Evolutionary conservation across 75 land plant species (phyloP), one percentile per base, ranked within the genome.

Genomic region (Pinus taeda): DNA sequence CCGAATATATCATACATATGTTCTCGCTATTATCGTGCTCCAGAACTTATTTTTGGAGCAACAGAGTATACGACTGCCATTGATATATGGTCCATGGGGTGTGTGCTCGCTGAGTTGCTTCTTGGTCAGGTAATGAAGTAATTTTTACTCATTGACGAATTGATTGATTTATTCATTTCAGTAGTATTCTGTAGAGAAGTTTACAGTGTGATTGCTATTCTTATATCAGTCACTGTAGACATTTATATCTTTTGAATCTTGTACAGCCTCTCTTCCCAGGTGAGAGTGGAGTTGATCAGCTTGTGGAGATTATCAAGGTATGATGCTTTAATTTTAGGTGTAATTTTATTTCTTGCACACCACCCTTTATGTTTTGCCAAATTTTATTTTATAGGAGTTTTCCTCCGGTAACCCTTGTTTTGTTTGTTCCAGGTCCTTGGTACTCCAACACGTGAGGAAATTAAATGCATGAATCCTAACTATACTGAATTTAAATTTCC

Each of bases 401-500:
- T 60, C 59, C 29, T 30, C 7, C 15, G 37, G 42, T n/a, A 49
- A 36, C 24, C 14, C 30, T 22, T 58, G 26, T 24, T 15, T 53
- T 60, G 42, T 49, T 59, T 8, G 26, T n/a, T 76, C 8, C 77
- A 92, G 95, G 93, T 92, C 29, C 90, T 92, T 71, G 95, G 95
- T 11, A 92, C 95, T 11, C 95, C 95, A 15, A 92, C 95, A 60
- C 90, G 95, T 42, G 95, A 92, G 80, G 95, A 92, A 78, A 92
- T 92, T 67, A 92, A 92, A 81, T 92, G 95, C 60, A 92, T 92
- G 95, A 92, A 92, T 79, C 95, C 95, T 24, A 92, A 92, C 76
- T 92, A 92, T 78, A 92, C 90, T 53, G 94, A 92, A 71, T 92
- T 87, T 77, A 92, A 90, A 73, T 90, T 87, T 75, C 93, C 93